These are phyloP conservation scores for Nepenthes gracilis DNA, from an alignment of 148 eudicot genomes.

Conservation along the genomic window DNA sequence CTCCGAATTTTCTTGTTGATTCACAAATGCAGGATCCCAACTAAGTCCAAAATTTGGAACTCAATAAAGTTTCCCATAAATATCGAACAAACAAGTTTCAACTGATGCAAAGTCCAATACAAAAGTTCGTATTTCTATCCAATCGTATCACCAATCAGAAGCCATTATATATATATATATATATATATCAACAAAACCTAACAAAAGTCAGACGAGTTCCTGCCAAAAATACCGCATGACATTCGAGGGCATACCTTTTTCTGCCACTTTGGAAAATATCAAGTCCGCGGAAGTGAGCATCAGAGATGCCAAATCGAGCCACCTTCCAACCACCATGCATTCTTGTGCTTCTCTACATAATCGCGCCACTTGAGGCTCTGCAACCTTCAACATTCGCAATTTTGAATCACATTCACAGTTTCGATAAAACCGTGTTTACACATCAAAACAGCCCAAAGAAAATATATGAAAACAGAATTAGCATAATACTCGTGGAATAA, in stretches of 20 bases:
- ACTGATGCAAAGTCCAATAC: not conserved
- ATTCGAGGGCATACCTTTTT: slow-evolving; percentile 44
- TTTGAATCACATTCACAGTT: not conserved
- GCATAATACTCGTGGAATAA: not conserved
- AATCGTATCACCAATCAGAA: too few species aligned
- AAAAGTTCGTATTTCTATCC: not conserved
- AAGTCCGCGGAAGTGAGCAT: slow-evolving; percentile 82
- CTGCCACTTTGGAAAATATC: slow-evolving; percentile 63
- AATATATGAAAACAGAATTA: not conserved
- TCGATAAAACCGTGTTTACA: not conserved
- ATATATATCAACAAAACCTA: too few species aligned
- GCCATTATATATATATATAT: too few species aligned
- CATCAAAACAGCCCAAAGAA: not conserved
- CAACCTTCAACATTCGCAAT: slow-evolving; percentile 34
- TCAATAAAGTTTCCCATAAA: too few species aligned
- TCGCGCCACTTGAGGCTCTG: slow-evolving; percentile 55
- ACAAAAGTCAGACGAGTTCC: too few species aligned
- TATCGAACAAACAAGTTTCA: too few species aligned
- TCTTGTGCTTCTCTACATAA: slow-evolving; percentile 73
- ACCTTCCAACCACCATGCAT: slow-evolving; percentile 46
- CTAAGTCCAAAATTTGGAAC: not conserved
- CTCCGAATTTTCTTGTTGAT: not conserved
- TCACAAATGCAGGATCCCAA: not conserved
- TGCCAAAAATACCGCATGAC: too few species aligned
- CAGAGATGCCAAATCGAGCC: slow-evolving; percentile 75